Base-by-base conservation (phyloP, 2,329 filamentous ascomycete genomes). In the Diplodia intermedia region DNA sequence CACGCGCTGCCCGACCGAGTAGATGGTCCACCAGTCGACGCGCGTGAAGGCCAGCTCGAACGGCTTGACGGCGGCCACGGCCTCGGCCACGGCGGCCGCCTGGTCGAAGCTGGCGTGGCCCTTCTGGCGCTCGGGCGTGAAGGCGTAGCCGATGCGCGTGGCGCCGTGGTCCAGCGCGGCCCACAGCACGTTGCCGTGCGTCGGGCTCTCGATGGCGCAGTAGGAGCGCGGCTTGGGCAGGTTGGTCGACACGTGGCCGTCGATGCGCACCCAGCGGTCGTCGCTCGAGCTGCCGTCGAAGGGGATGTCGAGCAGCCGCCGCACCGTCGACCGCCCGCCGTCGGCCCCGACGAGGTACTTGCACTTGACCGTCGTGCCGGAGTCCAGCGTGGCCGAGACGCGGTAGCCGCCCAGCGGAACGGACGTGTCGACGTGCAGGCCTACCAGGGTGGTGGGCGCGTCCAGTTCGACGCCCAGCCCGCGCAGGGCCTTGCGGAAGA, bases 181-280 rank as follows among this genome's bases (percentile, higher is more conserved):
- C 85, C 84, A 87, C 0, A 87, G 77, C 0, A 87, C 83, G 67
- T 86, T 86, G 3, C 85, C 85, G 70, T 86, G 84, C 0, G 82
- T 84, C 0, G 79, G 79, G 29, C 79, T 82, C 71, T 87, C 85
- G 55, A 86, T 83, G 0, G 83, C 79, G 38, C 82, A 82, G 69
- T 86, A 78, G 2, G 75, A 77, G 55, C 83, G 74, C 14, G 79
- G 78, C 47, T 84, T 82, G 0, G 85, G 85, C 71, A 86, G 75
- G 68, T 84, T 79, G 0, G 83, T 85, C 69, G 82, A 79, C 40
- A 86, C 73, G 1, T 82, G 73, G 1, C 84, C 85, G 70, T 86
- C 84, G 50, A 86, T 82, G 11, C 84, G 79, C 20, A 86, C 82
- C 85, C 85, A 86, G 70, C 82, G 82, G 69, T 86, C 82, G 69